Conservation (phyloP, 345 rosid genomes). For the Durio zibethinus region DNA sequence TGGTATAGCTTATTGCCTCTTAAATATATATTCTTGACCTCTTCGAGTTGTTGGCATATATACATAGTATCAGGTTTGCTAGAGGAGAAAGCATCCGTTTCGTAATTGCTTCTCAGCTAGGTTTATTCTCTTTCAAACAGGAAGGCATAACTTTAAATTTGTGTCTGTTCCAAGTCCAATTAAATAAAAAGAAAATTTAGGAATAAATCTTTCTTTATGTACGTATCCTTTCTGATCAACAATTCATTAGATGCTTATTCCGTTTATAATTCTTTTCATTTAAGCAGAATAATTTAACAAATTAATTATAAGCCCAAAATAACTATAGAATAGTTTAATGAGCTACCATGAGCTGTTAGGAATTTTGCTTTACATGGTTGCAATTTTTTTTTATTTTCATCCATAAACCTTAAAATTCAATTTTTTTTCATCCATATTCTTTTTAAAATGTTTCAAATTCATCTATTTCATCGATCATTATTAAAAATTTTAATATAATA, state of each 20-base stretch:
- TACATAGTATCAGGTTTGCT: background rate
- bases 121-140: conserved; percentile 1
- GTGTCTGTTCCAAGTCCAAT: background rate
- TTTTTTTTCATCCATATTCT: too few species aligned
- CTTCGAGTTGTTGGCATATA: background rate
- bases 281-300: background rate
- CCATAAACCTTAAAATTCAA: too few species aligned
- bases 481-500: too few species aligned
- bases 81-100: conserved; percentile 12
- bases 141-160: conserved; percentile 11
- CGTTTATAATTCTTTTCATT: background rate
- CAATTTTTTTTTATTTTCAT: too few species aligned
- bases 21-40: conserved; percentile 29
- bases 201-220: conserved; percentile 9
- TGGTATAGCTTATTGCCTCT: conserved; percentile 9
- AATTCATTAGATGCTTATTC: background rate
- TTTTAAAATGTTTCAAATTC: too few species aligned
- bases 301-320: too few species aligned
- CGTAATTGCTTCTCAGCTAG: conserved; percentile 2
- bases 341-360: too few species aligned
- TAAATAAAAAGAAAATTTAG: background rate
- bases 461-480: too few species aligned
- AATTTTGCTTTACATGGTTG: too few species aligned
- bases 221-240: background rate
- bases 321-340: too few species aligned